Evolutionary conservation across 805 yeast species (phyloP), one percentile per base, ranked within the genome.

Genomic region (Ogataea angusta): DNA sequence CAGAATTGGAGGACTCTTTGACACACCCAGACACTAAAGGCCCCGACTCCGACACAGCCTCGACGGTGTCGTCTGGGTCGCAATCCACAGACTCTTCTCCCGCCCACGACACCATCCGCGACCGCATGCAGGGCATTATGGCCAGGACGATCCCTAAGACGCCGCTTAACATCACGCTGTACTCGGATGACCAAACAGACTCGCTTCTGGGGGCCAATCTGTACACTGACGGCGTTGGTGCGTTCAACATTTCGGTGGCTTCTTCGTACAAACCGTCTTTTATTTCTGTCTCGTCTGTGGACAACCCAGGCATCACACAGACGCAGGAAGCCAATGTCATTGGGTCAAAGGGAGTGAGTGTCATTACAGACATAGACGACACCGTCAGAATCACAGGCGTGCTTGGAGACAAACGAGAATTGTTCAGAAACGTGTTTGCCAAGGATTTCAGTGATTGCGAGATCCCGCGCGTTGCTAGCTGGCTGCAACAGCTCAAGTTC

Each of bases 311-410:
- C 10, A 66, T 78, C 6, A 66, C 71, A 39, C 62, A 69, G 3
- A 68, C 73, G 36, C 70, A 71, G 40, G 75, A 75, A 19, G 60
- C 73, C 1, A 62, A 68, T 36, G 52, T 72, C 23, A 67, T 78
- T 10, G 45, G 45, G 1, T 51, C 55, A 0, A 36, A 56, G 0
- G 93, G 95, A 0, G 66, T 82, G 16, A 86, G 85, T 10, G 61
- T 93, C 2, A 89, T 93, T 16, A 81, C 90, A 53, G 99, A 93
- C 60, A 82, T 93, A 30, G 99, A 93, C 59, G 99, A 93, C 58
- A 93, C 99, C 0, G 80, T 91, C 25, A 85, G 93, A 54, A 70
- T 78, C 30, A 89, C 99, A 0, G 98, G 98, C 2, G 91, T 93
- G 1, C 72, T 85, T 24, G 91, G 91, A 1, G 95, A 90, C 46